These are phyloP conservation scores for Globisporangium lucens DNA, from an alignment of 352 stramenopile species.

Conservation along the genomic window DNA sequence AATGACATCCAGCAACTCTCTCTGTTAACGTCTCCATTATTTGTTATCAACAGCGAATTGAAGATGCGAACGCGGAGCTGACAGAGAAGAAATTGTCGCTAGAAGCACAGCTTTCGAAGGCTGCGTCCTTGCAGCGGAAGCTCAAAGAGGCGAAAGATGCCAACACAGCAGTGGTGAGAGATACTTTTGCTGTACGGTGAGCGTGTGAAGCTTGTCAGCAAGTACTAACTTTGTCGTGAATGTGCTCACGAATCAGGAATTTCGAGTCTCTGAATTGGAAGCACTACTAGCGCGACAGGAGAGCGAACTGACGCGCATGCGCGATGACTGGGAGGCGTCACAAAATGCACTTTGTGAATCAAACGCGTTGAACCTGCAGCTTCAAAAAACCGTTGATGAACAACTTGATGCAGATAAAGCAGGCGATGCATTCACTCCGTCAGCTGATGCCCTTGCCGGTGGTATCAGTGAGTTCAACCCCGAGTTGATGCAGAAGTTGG, in stretches of 20 bases:
- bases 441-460: conserved; percentile 15
- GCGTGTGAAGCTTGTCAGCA: too few relatives aligned
- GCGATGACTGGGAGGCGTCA: conserved; percentile 28
- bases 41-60: conserved; percentile 29
- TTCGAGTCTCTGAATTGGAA: conserved; percentile 58
- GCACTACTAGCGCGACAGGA: conserved; percentile 28
- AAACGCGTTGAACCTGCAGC: conserved; percentile 40
- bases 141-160: conserved; percentile 62
- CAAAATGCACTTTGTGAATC: conserved; percentile 36
- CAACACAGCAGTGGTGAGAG: conserved; percentile 58
- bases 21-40: not conserved
- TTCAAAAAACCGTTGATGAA: conserved; percentile 38
- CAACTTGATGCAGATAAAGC: conserved; percentile 14
- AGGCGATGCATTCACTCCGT: not conserved
- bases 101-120: conserved; percentile 46
- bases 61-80: conserved; percentile 57
- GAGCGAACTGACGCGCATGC: conserved; percentile 26
- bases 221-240: too few relatives aligned
- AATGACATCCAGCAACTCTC: not conserved
- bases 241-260: conserved; percentile 35
- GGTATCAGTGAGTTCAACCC: conserved; percentile 67
- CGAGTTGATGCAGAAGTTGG: conserved; percentile 62
- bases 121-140: conserved; percentile 52
- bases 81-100: conserved; percentile 51
- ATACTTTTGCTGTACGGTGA: too few relatives aligned